A percentile compares a stretch with the other conserved stretches of the same genome.
Conservation (phyloP, 345 rosid species). For the Mercurialis annua region DNA sequence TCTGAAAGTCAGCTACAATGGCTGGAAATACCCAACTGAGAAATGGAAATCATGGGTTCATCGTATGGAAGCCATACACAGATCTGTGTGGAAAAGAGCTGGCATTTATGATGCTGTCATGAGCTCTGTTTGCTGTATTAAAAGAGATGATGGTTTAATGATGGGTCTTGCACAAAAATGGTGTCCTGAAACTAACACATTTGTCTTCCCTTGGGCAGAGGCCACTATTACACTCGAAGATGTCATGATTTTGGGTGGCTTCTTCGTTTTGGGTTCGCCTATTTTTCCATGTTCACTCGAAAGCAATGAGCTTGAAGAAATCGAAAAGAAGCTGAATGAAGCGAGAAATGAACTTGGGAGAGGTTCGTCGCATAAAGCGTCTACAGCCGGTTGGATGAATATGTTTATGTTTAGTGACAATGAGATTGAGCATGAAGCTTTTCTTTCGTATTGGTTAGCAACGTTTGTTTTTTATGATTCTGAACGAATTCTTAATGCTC, state of each 20-base stretch:
- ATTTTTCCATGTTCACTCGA: constrained; percentile 1
- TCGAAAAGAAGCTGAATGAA: constrained; percentile 1
- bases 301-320: not conserved
- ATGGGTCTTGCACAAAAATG: constrained; percentile 22
- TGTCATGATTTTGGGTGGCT: constrained; percentile 18
- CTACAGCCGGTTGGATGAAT: constrained; percentile 23
- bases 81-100: constrained; percentile 13
- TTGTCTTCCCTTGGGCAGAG: constrained; percentile 28
- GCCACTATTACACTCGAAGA: constrained; percentile 21
- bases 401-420: constrained; percentile 32
- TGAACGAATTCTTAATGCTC: not conserved
- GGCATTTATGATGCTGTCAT: constrained; percentile 20
- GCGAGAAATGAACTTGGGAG: not conserved
- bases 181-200: constrained; percentile 24
- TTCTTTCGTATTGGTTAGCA: constrained; percentile 36
- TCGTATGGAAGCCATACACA: not conserved
- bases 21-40: not conserved
- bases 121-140: not conserved
- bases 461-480: constrained; percentile 29
- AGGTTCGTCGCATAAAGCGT: not conserved
- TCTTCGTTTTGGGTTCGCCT: constrained; percentile 20
- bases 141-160: constrained; percentile 4
- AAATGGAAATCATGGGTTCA: constrained; percentile 18
- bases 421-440: constrained; percentile 45
- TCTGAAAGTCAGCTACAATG: not conserved